Evolutionary conservation across 1,284 basidiomycete genomes (phyloP).

Genomic region (Uromyces viciae-fabae): DNA sequence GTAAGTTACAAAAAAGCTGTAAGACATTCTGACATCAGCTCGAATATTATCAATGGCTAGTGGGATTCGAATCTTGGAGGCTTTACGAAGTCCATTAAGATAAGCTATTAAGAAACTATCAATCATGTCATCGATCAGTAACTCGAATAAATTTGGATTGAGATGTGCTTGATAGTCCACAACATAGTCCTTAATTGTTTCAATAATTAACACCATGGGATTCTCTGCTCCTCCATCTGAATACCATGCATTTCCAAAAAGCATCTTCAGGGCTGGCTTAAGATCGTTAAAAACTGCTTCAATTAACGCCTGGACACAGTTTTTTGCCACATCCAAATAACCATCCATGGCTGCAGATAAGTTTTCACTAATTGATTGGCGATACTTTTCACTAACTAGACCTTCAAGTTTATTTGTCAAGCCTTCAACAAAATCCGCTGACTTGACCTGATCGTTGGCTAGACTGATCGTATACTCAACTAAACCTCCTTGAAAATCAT

Average conservation of each 20-base stretch:
- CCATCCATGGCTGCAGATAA: slow-evolving; percentile 96
- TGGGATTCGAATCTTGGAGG: slow-evolving; percentile 83
- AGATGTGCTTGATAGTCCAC: slow-evolving; percentile 84
- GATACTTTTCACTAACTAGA: slow-evolving; percentile 89
- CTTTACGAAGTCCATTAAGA: slow-evolving; percentile 77
- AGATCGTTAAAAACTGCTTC: slow-evolving; percentile 93
- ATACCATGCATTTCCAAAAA: slow-evolving; percentile 83
- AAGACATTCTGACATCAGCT: slow-evolving; percentile 72
- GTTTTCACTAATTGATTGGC: slow-evolving; percentile 72
- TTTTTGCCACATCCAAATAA: slow-evolving; percentile 95
- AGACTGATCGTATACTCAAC: slow-evolving; percentile 95
- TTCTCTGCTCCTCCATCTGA: slow-evolving; percentile 59
- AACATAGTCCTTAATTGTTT: slow-evolving; percentile 95
- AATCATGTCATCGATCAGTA: slow-evolving; percentile 86
- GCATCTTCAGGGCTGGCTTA: slow-evolving; percentile 75
- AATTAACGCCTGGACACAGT: slow-evolving; percentile 88
- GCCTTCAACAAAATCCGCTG: slow-evolving; percentile 86
- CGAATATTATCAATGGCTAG: slow-evolving; percentile 74
- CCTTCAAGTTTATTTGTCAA: slow-evolving; percentile 80
- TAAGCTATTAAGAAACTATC: slow-evolving; percentile 87
- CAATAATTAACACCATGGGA: slow-evolving; percentile 75
- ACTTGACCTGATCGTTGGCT: slow-evolving; percentile 97
- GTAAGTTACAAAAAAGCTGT: slow-evolving; percentile 74
- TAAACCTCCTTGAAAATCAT: slow-evolving; percentile 79
- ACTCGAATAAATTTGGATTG: slow-evolving; percentile 83